Conservation (phyloP, 2,329 filamentous ascomycete species). For the Fusarium nurragi region DNA sequence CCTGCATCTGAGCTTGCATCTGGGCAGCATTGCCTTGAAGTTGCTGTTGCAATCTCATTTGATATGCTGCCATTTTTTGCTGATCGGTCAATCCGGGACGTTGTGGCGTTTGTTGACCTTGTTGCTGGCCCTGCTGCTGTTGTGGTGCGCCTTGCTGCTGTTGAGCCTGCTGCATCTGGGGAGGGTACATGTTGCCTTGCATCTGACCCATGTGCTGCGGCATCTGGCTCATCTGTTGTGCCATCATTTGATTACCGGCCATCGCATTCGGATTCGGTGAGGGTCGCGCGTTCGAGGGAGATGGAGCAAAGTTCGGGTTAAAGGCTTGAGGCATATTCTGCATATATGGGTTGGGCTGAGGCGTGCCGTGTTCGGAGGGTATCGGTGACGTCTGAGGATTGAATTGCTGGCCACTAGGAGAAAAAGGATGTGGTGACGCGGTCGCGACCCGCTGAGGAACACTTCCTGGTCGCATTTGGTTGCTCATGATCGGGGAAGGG, state of each 20-base stretch:
- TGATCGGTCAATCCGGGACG: slow-evolving; percentile 64
- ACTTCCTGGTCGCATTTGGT: slow-evolving; percentile 76
- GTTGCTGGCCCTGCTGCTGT: slow-evolving; percentile 53
- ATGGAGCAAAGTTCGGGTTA: slow-evolving; percentile 67
- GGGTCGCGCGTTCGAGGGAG: slow-evolving; percentile 65
- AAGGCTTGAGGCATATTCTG: slow-evolving; percentile 68
- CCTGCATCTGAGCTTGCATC: slow-evolving; percentile 63
- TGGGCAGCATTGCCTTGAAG: slow-evolving; percentile 67
- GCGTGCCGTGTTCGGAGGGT: slow-evolving; percentile 79
- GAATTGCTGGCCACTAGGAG: slow-evolving; percentile 78
- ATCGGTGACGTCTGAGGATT: slow-evolving; percentile 77
- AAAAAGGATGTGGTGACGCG: slow-evolving; percentile 91
- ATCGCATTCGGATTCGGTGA: slow-evolving; percentile 64
- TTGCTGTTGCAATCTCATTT: slow-evolving; percentile 84
- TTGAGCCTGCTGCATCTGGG: slow-evolving; percentile 59
- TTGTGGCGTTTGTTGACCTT: slow-evolving; percentile 45
- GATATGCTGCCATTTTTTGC: slow-evolving; percentile 79
- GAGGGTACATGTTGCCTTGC: slow-evolving; percentile 54
- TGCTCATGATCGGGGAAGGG: slow-evolving; percentile 91
- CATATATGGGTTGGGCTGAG: slow-evolving; percentile 77
- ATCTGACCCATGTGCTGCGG: slow-evolving; percentile 59
- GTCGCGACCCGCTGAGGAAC: slow-evolving; percentile 86
- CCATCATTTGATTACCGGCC: slow-evolving; percentile 63
- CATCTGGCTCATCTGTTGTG: slow-evolving; percentile 61
- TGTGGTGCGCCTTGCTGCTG: slow-evolving; percentile 55